Conservation (phyloP, 108 stramenopile species). For the Cyclotella choctawhatcheeana region DNA sequence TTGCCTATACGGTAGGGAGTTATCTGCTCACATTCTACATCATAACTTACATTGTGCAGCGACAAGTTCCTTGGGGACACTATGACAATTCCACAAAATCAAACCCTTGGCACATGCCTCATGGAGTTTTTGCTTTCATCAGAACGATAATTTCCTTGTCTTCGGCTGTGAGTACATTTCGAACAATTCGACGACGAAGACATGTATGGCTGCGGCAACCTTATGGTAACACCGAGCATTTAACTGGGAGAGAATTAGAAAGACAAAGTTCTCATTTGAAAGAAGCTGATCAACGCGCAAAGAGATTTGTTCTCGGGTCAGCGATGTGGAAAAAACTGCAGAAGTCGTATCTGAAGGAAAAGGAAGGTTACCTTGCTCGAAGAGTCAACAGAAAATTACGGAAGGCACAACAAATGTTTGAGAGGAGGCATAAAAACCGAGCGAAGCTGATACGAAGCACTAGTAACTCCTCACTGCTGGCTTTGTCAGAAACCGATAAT, state of each 20-base stretch:
- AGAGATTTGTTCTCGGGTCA: constrained; percentile 50
- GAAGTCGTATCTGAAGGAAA: constrained; percentile 31
- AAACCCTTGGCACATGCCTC: constrained; percentile 46
- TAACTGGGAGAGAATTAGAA: constrained; percentile 32
- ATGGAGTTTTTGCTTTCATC: constrained; percentile 41
- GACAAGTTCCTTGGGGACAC: constrained; percentile 41
- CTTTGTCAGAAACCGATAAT: constrained; percentile 15
- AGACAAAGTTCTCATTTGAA: constrained; percentile 40
- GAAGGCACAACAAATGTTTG: constrained; percentile 62
- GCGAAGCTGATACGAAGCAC: constrained; percentile 36
- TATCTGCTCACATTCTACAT: constrained; percentile 55
- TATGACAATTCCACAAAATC: constrained; percentile 13
- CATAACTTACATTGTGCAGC: constrained; percentile 47
- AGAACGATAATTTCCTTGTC: constrained; percentile 32
- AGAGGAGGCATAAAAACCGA: constrained; percentile 46
- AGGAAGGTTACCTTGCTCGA: constrained; percentile 37
- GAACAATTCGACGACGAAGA: constrained; percentile 72
- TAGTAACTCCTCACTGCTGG: constrained; percentile 38
- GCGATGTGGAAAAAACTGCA: constrained; percentile 45
- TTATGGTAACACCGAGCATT: constrained; percentile 56
- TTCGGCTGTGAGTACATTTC: constrained; percentile 61
- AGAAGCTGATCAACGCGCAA: constrained; percentile 61
- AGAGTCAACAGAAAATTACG: constrained; percentile 49
- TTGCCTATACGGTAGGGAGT: constrained; percentile 58
- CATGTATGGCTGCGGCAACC: constrained; percentile 72